Conservation (phyloP, 1,284 basidiomycete genomes). For the Peniophora sp. region DNA sequence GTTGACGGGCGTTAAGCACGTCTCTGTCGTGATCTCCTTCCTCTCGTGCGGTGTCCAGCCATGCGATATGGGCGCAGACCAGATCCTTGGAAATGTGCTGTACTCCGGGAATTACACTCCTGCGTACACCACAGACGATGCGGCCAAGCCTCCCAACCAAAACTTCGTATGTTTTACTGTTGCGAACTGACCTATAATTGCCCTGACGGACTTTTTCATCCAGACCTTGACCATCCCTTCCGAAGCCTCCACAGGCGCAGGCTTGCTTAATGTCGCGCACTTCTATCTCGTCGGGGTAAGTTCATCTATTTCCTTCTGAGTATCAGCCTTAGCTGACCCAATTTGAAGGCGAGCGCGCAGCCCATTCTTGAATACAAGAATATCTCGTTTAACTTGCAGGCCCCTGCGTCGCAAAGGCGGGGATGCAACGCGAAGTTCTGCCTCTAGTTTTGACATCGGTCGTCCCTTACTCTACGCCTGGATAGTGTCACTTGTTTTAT, state of each 20-base stretch:
- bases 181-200: not conserved
- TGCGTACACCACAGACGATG: not conserved
- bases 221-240: constrained; percentile 8
- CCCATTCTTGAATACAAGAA: constrained; percentile 10
- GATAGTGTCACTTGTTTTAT: too few relatives aligned
- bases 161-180: constrained; percentile 9
- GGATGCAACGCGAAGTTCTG: too few relatives aligned
- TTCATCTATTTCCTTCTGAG: not conserved
- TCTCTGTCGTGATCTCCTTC: not conserved
- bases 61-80: not conserved
- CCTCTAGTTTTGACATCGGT: too few relatives aligned
- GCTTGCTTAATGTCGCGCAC: constrained; percentile 9
- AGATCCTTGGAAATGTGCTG: not conserved
- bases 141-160: constrained; percentile 6
- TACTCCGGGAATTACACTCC: not conserved
- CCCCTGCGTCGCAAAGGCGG: too few relatives aligned
- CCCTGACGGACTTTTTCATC: not conserved
- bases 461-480: too few relatives aligned
- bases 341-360: constrained; percentile 5
- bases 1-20: not conserved
- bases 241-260: not conserved
- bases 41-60: not conserved
- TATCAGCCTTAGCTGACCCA: not conserved
- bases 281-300: constrained; percentile 10
- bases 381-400: constrained; percentile 3